These are phyloP conservation scores for Leccinum olivaceoglutinosum DNA, from an alignment of 1,284 basidiomycete genomes.

Conservation along the genomic window DNA sequence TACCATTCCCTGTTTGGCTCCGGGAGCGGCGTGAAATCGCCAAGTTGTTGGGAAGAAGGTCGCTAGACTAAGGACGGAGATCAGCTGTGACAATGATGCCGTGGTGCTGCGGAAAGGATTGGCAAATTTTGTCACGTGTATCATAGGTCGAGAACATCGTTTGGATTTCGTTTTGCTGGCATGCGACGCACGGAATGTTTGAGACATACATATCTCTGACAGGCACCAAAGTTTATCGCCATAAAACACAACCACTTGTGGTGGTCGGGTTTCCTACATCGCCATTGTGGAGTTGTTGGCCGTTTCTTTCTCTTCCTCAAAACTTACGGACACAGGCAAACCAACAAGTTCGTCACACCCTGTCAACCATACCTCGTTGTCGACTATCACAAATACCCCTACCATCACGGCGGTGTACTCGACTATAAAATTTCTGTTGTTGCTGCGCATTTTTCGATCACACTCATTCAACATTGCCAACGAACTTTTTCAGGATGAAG, in stretches of 20 bases:
- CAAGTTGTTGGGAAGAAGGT: conserved; percentile 67
- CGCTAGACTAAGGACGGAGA: conserved; percentile 52
- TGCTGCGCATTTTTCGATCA: conserved; percentile 24
- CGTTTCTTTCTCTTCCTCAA: not conserved
- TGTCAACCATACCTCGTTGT: not conserved
- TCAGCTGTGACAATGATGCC: not conserved
- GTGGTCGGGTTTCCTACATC: not conserved
- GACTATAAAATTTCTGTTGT: not conserved
- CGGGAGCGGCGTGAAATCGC: conserved; percentile 80
- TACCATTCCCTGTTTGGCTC: conserved; percentile 81
- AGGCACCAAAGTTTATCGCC: not conserved
- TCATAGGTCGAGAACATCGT: not conserved
- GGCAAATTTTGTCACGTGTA: not conserved
- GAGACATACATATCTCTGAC: not conserved
- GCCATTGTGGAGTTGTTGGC: not conserved
- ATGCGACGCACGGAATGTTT: not conserved
- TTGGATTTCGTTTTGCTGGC: not conserved
- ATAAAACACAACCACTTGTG: no score
- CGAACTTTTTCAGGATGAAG: conserved; percentile 22
- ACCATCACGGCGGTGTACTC: conserved; percentile 12
- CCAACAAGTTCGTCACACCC: not conserved
- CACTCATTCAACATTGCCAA: conserved; percentile 16
- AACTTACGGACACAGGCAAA: not conserved
- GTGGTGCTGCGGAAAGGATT: not conserved
- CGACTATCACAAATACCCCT: conserved; percentile 3